Base-by-base conservation (phyloP, 1,284 basidiomycete species). In the Ganoderma boninense region DNA sequence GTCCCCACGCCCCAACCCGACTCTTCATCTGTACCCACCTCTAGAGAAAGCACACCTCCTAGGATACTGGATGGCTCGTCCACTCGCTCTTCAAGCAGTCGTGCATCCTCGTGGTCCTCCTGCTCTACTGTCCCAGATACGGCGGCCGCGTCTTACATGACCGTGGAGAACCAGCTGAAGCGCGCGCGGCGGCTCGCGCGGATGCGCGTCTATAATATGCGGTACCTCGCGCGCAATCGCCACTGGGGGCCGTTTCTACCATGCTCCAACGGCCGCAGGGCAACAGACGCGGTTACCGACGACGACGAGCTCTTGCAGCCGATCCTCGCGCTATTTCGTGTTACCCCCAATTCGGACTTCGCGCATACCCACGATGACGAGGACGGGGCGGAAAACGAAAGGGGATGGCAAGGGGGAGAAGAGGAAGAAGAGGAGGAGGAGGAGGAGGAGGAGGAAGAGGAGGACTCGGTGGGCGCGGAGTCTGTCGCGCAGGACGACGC, bases 221-320 rank as follows among this genome's bases (percentile, higher is more conserved):
- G 80, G 43, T 87, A 86, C 64, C 80, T 86, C n/a, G 76, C 78
- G 32, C 78, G 78, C 3, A 78, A 83, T 60, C 80, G 86, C 23
- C 76, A 80, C 23, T 87, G 84, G 84, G 86, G 86, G 0, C 86
- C 86, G 0, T 87, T 80, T 73, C 78, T 83, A 1, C 77, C 77
- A 0, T 35, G 18, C 20, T 60, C 35, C 7, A 35, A 60, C 38
- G 59, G 20, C 4, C 61, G 26, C 6, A 56, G 42, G 4, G 18
- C 23, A 1, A 4, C 44, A 16, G 42, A 44, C 44, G 23, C 35
- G 29, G 32, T 26, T 18, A 35, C 56, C 11, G 71, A 72, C 61
- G 65, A 66, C 46, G 70, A 70, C 44, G 74, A 66, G 60, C 54
- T 72, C 5, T 54, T 73, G 16, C 68, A 69, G 64, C 71, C 70